phyloP scores from a whole-genome alignment of 2,329 filamentous ascomycete genomes.

The Leptodontidium sp. region DNA sequence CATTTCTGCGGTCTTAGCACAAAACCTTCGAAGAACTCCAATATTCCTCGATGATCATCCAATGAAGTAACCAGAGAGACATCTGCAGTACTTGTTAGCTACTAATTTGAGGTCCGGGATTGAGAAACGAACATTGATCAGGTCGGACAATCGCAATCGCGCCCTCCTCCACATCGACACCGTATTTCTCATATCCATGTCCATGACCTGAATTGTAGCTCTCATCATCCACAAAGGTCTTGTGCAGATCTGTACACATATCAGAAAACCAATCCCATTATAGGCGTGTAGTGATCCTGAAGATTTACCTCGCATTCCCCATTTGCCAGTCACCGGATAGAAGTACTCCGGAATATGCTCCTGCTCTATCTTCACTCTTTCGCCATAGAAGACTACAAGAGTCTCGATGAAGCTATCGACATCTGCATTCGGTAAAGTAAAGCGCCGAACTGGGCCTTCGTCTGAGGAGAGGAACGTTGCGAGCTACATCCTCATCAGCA shows the following conservation, averaged over 20 bases:
- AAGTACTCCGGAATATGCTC: slow-evolving; percentile 63
- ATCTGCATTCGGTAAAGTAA: slow-evolving; percentile 54
- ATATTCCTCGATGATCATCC: slow-evolving; percentile 19
- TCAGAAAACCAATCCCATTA: slow-evolving; percentile 8
- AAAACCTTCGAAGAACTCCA: slow-evolving; percentile 22
- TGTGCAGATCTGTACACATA: slow-evolving; percentile 59
- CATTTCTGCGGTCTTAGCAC: not conserved
- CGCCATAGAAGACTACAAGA: slow-evolving; percentile 60
- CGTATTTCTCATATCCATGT: slow-evolving; percentile 63
- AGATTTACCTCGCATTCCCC: slow-evolving; percentile 59
- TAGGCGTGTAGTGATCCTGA: not conserved
- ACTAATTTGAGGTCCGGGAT: too few species aligned
- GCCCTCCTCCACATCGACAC: slow-evolving; percentile 55
- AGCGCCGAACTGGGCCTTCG: slow-evolving; percentile 52
- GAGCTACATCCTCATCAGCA: slow-evolving; percentile 42
- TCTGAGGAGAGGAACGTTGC: slow-evolving; percentile 50
- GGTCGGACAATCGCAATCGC: slow-evolving; percentile 64
- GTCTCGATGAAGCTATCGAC: slow-evolving; percentile 65
- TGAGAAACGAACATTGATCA: slow-evolving; percentile 59
- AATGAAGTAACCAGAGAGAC: slow-evolving; percentile 16
- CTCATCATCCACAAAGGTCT: slow-evolving; percentile 64
- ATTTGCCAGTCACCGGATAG: slow-evolving; percentile 62
- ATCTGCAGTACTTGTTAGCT: slow-evolving; percentile 12
- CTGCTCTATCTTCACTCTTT: slow-evolving; percentile 57
- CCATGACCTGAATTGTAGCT: slow-evolving; percentile 64